Conservation (phyloP, 352 stramenopile genomes). For the Pelagophyceae sp. region DNA sequence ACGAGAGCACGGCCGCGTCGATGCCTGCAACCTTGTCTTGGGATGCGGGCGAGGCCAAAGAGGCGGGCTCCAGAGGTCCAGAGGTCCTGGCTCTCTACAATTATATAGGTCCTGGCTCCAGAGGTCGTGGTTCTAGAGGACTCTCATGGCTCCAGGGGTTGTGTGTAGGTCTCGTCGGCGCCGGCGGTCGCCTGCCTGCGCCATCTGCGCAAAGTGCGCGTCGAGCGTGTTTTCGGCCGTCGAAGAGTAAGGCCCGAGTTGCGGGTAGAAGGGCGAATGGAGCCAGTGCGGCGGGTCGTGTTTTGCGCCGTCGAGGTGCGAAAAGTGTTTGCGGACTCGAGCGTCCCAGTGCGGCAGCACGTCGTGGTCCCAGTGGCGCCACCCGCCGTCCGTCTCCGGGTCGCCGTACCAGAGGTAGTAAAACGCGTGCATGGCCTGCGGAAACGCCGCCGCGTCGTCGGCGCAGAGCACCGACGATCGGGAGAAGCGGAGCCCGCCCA, state of each 20-base stretch:
- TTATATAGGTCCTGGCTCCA: too few species aligned
- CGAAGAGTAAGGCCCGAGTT: conserved; percentile 25
- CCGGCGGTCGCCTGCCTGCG: too few species aligned
- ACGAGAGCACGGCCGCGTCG: conserved; percentile 25
- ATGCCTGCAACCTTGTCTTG: conserved; percentile 19
- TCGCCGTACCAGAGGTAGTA: conserved; percentile 42
- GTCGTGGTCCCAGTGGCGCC: conserved; percentile 35
- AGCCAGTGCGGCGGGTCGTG: conserved; percentile 6
- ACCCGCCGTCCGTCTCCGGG: conserved; percentile 26
- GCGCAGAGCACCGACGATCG: too few species aligned
- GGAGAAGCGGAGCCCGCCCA: too few species aligned
- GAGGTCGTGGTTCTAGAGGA: too few species aligned
- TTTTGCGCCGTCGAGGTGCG: neutral
- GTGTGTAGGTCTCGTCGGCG: too few species aligned
- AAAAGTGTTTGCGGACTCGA: conserved; percentile 11
- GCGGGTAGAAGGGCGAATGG: conserved; percentile 29
- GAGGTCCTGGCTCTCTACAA: too few species aligned
- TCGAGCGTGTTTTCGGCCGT: neutral
- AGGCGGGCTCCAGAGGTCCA: too few species aligned
- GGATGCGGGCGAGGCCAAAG: too few species aligned
- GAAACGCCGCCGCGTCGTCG: too few species aligned
- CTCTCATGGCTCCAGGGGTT: too few species aligned
- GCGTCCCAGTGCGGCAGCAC: conserved; percentile 35
- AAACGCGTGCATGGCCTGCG: conserved; percentile 35
- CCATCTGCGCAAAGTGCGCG: conserved; percentile 25